Evolutionary conservation across 1,284 basidiomycete genomes (phyloP).

Genomic region (Ustilago vetiveriae): DNA sequence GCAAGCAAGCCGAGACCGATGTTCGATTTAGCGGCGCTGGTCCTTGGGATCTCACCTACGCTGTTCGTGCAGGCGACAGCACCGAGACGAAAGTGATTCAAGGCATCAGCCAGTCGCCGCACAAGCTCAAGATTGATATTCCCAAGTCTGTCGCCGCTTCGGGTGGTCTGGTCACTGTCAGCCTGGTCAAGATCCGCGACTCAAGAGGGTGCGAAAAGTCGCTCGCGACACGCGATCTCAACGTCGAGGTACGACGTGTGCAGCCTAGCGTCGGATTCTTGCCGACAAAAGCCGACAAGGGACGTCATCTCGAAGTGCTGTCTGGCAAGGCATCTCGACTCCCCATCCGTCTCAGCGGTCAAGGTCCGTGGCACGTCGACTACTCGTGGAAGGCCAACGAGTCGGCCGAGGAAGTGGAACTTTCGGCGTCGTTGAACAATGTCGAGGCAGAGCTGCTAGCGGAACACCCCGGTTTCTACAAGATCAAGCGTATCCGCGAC

Average conservation of each 20-base stretch:
- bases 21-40: conserved; percentile 59
- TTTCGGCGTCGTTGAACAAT: conserved; percentile 72
- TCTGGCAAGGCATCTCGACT: conserved; percentile 75
- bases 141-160: conserved; percentile 72
- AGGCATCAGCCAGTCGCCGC: conserved; percentile 58
- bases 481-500: conserved; percentile 79
- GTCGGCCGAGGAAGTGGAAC: conserved; percentile 56
- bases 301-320: conserved; percentile 74
- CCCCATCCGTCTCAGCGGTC: conserved; percentile 65
- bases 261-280: conserved; percentile 89
- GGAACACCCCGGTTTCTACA: conserved; percentile 78
- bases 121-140: conserved; percentile 65
- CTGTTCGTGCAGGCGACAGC: conserved; percentile 43
- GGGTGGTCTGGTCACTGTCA: conserved; percentile 82
- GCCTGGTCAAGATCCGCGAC: conserved; percentile 85
- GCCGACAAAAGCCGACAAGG: conserved; percentile 68
- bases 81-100: conserved; percentile 45
- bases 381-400: conserved; percentile 75
- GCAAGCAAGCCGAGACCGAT: conserved; percentile 56
- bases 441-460: conserved; percentile 80
- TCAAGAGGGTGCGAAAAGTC: conserved; percentile 84
- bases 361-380: conserved; percentile 73
- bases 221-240: conserved; percentile 79
- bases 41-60: conserved; percentile 63
- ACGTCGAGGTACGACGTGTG: conserved; percentile 86